Evolutionary conservation across 805 yeast genomes (phyloP).

Genomic region (Millerozyma miso): DNA sequence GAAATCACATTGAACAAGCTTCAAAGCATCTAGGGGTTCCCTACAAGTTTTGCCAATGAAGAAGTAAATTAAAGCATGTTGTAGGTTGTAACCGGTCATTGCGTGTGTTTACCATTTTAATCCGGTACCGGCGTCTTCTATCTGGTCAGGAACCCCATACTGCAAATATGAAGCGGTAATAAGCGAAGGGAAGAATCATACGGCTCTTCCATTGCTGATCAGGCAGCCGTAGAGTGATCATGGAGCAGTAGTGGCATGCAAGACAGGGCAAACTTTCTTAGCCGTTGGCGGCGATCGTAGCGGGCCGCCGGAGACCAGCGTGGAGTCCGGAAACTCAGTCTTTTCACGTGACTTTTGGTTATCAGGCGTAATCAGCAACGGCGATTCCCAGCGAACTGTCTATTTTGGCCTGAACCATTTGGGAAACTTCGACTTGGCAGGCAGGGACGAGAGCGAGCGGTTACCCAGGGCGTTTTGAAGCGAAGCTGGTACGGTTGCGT

Average conservation of each 20-base stretch:
- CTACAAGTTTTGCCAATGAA: neutral
- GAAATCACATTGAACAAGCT: no score
- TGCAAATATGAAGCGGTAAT: neutral
- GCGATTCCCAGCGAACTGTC: no score
- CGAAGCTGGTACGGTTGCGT: neutral
- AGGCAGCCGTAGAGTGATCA: neutral
- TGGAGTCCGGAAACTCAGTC: no score
- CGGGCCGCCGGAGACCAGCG: neutral
- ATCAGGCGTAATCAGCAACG: no score
- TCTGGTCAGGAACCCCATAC: neutral
- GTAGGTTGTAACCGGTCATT: neutral
- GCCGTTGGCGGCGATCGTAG: neutral
- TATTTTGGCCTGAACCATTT: conserved; percentile 21
- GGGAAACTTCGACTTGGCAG: conserved; percentile 11
- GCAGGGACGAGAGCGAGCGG: neutral
- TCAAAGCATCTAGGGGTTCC: no score
- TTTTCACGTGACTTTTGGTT: no score
- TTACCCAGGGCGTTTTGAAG: neutral
- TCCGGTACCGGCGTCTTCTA: neutral
- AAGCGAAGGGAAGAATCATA: neutral
- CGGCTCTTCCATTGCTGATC: neutral
- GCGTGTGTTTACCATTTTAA: neutral
- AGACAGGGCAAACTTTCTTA: no score
- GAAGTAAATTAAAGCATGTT: neutral
- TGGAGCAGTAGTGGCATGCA: neutral